Conservation (phyloP, 352 stramenopile genomes). For the Globisporangium paroecandrum region DNA sequence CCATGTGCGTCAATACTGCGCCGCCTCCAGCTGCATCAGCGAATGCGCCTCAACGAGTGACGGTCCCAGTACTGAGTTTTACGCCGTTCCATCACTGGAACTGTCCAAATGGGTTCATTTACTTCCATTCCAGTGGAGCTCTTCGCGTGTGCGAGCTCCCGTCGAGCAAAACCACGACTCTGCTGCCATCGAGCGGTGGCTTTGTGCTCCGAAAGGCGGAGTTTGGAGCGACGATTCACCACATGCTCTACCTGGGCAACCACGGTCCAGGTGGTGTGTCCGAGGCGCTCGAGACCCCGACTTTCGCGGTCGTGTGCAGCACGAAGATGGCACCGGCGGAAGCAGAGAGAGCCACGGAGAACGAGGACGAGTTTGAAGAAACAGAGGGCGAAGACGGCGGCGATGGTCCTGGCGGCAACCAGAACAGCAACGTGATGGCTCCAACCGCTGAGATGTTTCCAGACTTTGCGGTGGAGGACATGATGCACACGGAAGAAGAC, state of each 20-base stretch:
- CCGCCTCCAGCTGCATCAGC: slow-evolving; percentile 17
- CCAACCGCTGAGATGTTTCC: slow-evolving; percentile 79
- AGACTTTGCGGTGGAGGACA: slow-evolving; percentile 55
- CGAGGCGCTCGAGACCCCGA: slow-evolving; percentile 70
- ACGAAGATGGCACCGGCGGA: slow-evolving; percentile 46
- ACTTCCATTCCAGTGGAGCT: slow-evolving; percentile 78
- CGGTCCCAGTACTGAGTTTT: slow-evolving; percentile 82
- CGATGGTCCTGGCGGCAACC: slow-evolving; percentile 33
- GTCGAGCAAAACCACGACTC: slow-evolving; percentile 65
- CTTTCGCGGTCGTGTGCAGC: slow-evolving; percentile 80
- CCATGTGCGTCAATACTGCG: slow-evolving; percentile 61
- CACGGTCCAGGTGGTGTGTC: slow-evolving; percentile 73
- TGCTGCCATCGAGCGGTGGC: slow-evolving; percentile 62
- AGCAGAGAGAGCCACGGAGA: slow-evolving; percentile 56
- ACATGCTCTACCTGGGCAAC: slow-evolving; percentile 76
- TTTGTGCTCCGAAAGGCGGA: slow-evolving; percentile 81
- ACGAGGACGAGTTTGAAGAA: slow-evolving; percentile 58
- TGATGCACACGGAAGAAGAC: slow-evolving; percentile 73
- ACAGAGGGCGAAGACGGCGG: slow-evolving; percentile 41
- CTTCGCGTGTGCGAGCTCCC: slow-evolving; percentile 81
- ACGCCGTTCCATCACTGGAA: slow-evolving; percentile 88
- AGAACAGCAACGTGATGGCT: slow-evolving; percentile 60
- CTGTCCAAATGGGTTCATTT: slow-evolving; percentile 85
- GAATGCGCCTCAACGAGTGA: slow-evolving; percentile 39
- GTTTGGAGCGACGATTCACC: slow-evolving; percentile 71